Conservation (phyloP, 805 yeast genomes). For the Wickerhamiella australiensis region DNA sequence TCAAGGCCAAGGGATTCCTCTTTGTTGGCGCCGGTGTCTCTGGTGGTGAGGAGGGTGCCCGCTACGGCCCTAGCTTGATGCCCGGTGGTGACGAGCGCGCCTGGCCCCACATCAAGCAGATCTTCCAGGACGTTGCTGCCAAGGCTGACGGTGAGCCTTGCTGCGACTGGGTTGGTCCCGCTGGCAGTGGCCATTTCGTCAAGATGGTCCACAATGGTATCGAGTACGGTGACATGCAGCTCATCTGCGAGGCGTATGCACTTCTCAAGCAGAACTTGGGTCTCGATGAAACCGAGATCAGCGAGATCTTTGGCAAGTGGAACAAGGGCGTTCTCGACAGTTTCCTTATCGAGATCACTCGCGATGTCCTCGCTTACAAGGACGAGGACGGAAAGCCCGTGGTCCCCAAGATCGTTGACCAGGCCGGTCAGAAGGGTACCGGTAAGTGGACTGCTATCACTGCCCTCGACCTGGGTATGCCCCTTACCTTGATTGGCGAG, state of each 20-base stretch:
- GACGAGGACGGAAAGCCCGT: conserved; percentile 86
- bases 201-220: conserved; percentile 99
- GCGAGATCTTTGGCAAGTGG: conserved; percentile 86
- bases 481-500: conserved; percentile 96
- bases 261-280: conserved; percentile 89
- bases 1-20: conserved; percentile 72
- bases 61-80: conserved; percentile 98
- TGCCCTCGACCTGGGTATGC: conserved; percentile 96
- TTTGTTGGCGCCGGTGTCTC: conserved; percentile 99
- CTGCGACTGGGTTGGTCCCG: conserved; percentile 99
- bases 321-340: conserved; percentile 96
- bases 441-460: conserved; percentile 99
- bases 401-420: conserved; percentile 90
- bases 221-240: conserved; percentile 99
- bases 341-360: conserved; percentile 90
- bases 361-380: conserved; percentile 81
- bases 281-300: conserved; percentile 80
- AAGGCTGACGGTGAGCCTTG: conserved; percentile 98
- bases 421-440: conserved; percentile 99
- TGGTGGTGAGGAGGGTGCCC: conserved; percentile 99
- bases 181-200: conserved; percentile 97
- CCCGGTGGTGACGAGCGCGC: conserved; percentile 98
- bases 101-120: conserved; percentile 96
- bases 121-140: conserved; percentile 93
- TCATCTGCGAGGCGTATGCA: conserved; percentile 96